Evolutionary conservation across 768 basidiomycete species (phyloP), one percentile per base, ranked within the genome.

Genomic region (Boletus subparvulus): DNA sequence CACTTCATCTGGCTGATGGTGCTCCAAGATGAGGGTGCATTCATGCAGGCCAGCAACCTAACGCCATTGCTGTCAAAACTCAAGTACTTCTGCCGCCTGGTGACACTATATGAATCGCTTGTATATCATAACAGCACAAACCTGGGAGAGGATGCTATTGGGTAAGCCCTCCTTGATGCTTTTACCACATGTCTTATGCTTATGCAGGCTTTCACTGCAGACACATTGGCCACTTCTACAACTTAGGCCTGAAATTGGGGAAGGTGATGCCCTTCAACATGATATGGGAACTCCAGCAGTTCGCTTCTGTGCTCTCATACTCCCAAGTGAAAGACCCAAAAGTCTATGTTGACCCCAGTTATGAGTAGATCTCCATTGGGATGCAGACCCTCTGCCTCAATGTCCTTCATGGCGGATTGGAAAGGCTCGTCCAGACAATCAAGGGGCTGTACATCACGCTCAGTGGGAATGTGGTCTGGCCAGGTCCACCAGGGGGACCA

Each of bases 231-330:
- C 13, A 8, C 1, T 17, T 46, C 9, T 8, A 53, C 10, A 7
- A 24, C 6, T 0, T 19, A 3, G 21, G 9, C 1, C 28, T 53
- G 3, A 3, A 12, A 1, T 17, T 53, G 13, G 52, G 52, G 2
- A 19, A 1, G 3, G 44, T 17, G 2, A 46, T 26, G 0, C 13
- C 45, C 0, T 55, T 49, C 35, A 56, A 56, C 30, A 50, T 50
- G 49, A 2, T 56, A 3, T 56, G 17, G 13, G 49, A 56, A 13
- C 36, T 56, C 3, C 55, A 56, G 16, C 49, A 56, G 17, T n/a
- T 36, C 11, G 37, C 49, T 0, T 45, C 43, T 6, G 7, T 5
- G 2, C 37, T 50, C 0, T 43, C 43, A 3, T 35, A 45, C 12
- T 6, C 14, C 0, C 36, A 50, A 10, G 48, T 39, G 4, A 17